Conservation (phyloP, 2,329 filamentous ascomycete genomes). For the Tricladium varicosporioides region DNA sequence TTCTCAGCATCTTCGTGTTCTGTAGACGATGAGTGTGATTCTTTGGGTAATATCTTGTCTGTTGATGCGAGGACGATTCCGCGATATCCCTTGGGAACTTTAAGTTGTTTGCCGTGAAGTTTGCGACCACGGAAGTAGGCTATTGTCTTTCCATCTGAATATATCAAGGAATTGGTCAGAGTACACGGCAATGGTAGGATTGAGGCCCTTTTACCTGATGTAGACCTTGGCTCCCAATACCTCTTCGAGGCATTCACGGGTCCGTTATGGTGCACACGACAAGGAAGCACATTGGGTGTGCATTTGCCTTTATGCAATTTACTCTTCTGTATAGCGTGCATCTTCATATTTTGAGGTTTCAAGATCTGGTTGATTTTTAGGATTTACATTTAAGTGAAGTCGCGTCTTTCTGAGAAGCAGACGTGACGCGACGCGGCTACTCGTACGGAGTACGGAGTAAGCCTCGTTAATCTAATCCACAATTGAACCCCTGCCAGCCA, state of each 20-base stretch:
- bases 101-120: conserved; percentile 64
- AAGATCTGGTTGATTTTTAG: neutral
- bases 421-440: conserved; percentile 5
- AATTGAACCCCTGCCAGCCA: neutral
- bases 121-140: conserved; percentile 80
- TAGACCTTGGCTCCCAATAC: conserved; percentile 66
- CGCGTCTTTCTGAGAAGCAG: neutral
- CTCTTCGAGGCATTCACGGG: conserved; percentile 59
- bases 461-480: neutral
- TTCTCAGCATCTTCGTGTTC: conserved; percentile 48
- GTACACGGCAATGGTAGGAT: no score
- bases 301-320: conserved; percentile 29
- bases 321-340: conserved; percentile 31
- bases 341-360: conserved; percentile 5
- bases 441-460: neutral
- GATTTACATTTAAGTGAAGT: neutral
- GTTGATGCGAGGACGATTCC: conserved; percentile 58
- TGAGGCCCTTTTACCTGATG: conserved; percentile 37
- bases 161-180: neutral
- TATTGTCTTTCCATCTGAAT: conserved; percentile 49
- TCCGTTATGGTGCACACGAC: conserved; percentile 76
- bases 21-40: conserved; percentile 29
- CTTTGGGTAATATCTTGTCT: conserved; percentile 35
- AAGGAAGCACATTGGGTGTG: conserved; percentile 70
- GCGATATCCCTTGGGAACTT: conserved; percentile 69